Evolutionary conservation across 208 protist genomes (phyloP), one percentile per base, ranked within the genome.

Genomic region (Trypanosoma lewisi): DNA sequence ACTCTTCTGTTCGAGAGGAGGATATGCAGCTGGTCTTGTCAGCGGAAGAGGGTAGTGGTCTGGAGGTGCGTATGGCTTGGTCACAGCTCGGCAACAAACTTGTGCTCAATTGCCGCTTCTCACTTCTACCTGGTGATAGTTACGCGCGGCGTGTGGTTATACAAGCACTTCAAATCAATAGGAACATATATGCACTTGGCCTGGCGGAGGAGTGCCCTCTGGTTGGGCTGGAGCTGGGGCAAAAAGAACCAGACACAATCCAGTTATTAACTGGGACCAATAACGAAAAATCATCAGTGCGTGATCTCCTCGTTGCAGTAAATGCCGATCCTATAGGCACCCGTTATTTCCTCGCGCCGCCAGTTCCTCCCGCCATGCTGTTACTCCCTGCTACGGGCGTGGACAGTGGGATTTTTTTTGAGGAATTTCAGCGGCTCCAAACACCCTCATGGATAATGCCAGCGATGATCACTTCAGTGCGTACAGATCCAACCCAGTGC

Each of bases 141-240:
- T 85, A 76, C 48, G 51, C 81, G 30, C 68, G 49, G 9, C 70
- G 70, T 45, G 63, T 70, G 14, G 63, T 57, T 31, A 52, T 91
- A 14, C 21, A 41, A 6, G 69, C 65, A 19, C 53, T 91, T 54
- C 84, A 91, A 60, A 63, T 91, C 12, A 86, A 87, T 60, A 66
- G 78, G 51, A 91, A 91, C 63, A 76, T 77, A 59, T 83, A 85
- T 55, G 73, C 78, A 41, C 75, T 91, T 52, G 84, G 81, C 12
- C 52, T 91, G 5, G 65, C 74, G 41, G 78, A 91, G 55, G 75
- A 75, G 19, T 83, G 83, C 39, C 74, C 81, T 12, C 39, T 39
- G n/a, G 67, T 66, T 16, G 33, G 33, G 44, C 70, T 91, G 2
- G 72, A 78, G 28, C 21, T 58, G 2, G 78, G 70, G 17, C 66